These are phyloP conservation scores for Polygonum aviculare DNA, from an alignment of 148 eudicot species.

Conservation along the genomic window DNA sequence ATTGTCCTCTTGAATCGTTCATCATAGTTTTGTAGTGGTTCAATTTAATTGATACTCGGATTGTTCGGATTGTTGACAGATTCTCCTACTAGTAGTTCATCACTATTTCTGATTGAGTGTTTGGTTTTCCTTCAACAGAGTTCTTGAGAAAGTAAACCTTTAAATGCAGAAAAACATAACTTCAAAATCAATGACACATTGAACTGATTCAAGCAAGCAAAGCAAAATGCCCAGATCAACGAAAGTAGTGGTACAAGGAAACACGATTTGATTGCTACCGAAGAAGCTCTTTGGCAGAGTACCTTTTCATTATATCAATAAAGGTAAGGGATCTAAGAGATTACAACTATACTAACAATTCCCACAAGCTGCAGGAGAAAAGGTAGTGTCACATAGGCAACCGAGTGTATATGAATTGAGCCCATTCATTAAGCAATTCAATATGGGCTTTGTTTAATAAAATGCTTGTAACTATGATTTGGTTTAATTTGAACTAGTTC, in stretches of 20 bases:
- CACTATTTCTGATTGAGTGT: not conserved
- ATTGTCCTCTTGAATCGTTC: not conserved
- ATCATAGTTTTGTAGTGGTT: not conserved
- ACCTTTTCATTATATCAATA: not conserved
- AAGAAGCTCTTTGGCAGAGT: not conserved
- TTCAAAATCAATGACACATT: no score
- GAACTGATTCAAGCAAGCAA: not conserved
- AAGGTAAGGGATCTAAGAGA: not conserved
- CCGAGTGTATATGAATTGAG: conserved; percentile 3
- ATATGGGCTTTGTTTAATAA: no score
- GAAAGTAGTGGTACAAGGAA: not conserved
- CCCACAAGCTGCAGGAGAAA: not conserved
- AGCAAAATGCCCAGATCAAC: not conserved
- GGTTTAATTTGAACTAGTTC: no score
- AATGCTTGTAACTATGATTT: no score
- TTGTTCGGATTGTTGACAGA: not conserved
- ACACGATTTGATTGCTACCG: not conserved
- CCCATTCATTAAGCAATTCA: no score
- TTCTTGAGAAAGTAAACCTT: no score
- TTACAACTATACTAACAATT: not conserved
- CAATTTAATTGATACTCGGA: not conserved
- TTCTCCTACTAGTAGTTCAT: not conserved
- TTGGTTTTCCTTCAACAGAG: no score
- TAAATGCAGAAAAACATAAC: no score
- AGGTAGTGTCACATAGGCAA: not conserved